Base-by-base conservation (phyloP, 2,329 filamentous ascomycete genomes). In the Nectriaceae sp. region DNA sequence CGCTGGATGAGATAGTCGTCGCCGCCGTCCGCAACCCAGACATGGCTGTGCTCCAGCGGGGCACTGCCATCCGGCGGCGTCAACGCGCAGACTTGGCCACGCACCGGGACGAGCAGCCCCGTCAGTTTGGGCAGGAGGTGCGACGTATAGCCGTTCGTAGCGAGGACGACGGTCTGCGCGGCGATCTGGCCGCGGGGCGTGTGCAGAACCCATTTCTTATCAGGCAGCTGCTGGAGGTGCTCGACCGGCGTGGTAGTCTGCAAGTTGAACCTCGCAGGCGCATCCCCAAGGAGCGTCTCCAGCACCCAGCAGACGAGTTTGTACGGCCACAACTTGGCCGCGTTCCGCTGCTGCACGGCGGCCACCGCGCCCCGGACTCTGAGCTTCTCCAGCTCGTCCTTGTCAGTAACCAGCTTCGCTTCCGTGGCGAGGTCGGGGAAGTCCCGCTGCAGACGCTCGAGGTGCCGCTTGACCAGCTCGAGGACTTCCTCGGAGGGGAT, bases 141-240 rank as follows among this genome's bases (percentile, higher is more conserved):
- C 1, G 89, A 89, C 0, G 90, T 92, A 67, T 96, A 95, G 3
- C 76, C 92, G 63, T 96, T 96, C 1, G 88, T 93, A 4, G 89
- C 87, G 15, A 96, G 78, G 16, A 96, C 76, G 18, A 96, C 81
- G 26, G 80, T 77, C 11, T 73, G 70, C 1, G 90, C 76, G 0
- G 65, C 65, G 46, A 95, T 77, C 36, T 70, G 73, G n/a, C 90
- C 91, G 19, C 90, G 82, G 0, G 76, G 68, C 1, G 90, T 95
- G 40, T 83, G 73, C 1, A 90, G 71, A 1, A 76, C 74, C 83
- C 88, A 92, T 3, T 63, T 6, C 8, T 19, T 62, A 10, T 48
- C 54, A 1, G 50, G 60, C 21, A 54, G 44, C 5, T 57, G 67
- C 50, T 78, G 73, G 22, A 85, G 62, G 11, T 67, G 64, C 5